phyloP scores from a whole-genome alignment of 495 filamentous ascomycete species.

The Penicillium cosmopolitanum region DNA sequence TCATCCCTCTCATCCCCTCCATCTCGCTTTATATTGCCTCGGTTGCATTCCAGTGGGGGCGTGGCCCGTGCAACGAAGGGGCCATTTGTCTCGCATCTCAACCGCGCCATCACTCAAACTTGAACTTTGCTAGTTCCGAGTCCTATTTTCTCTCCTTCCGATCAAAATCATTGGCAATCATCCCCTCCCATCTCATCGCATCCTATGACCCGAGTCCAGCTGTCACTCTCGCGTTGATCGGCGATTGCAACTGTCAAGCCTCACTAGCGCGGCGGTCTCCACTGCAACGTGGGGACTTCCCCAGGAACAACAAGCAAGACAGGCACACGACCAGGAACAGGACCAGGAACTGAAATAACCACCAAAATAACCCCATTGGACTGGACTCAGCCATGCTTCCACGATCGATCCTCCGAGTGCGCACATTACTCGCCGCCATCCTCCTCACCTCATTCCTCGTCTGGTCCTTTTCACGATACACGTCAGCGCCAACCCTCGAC shows the following conservation, averaged over 20 bases:
- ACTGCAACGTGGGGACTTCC: background rate
- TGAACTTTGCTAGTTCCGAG: too few relatives aligned
- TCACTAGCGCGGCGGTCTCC: background rate
- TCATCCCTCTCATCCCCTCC: background rate
- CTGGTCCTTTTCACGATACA: slow-evolving; percentile 24
- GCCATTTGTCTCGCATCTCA: background rate
- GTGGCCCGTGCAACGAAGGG: slow-evolving; percentile 1
- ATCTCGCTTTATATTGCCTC: background rate
- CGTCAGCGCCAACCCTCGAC: background rate
- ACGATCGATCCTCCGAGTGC: slow-evolving; percentile 18
- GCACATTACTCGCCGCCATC: slow-evolving; percentile 26
- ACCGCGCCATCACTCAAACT: background rate
- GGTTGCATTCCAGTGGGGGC: background rate
- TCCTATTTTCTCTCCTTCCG: too few relatives aligned
- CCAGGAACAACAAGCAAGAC: background rate
- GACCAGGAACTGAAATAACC: background rate
- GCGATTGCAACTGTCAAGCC: background rate
- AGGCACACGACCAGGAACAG: background rate
- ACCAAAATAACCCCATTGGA: background rate
- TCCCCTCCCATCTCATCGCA: too few relatives aligned
- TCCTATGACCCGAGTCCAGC: background rate
- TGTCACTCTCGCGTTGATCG: background rate
- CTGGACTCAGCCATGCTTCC: slow-evolving; percentile 3
- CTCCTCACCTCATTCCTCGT: slow-evolving; percentile 25
- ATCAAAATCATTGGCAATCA: too few relatives aligned